Evolutionary conservation across 108 stramenopile genomes (phyloP).

Genomic region (Cylindrotheca closterium): DNA sequence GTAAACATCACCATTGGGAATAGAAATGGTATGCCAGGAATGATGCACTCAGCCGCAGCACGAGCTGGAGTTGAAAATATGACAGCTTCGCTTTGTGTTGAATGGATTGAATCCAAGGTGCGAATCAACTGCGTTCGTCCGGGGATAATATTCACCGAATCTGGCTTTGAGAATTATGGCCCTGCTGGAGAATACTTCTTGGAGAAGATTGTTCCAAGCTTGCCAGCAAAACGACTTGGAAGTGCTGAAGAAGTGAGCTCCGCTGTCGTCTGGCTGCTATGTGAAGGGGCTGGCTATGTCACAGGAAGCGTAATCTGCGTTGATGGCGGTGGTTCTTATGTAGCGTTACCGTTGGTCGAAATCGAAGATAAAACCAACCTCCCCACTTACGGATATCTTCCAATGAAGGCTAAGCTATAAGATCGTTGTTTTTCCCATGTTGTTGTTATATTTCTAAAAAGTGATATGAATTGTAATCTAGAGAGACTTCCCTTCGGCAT

Average conservation of each 20-base stretch:
- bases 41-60: conserved; percentile 83
- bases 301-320: conserved; percentile 66
- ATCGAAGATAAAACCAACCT: conserved; percentile 68
- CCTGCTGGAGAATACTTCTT: conserved; percentile 64
- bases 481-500: conserved; percentile 1
- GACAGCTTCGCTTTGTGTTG: conserved; percentile 76
- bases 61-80: conserved; percentile 87
- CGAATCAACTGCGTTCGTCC: conserved; percentile 88
- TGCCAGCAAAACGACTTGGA: conserved; percentile 69
- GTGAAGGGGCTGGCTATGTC: conserved; percentile 74
- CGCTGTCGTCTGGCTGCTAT: conserved; percentile 67
- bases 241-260: conserved; percentile 70
- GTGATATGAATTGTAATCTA: not conserved
- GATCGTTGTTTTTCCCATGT: too few relatives aligned
- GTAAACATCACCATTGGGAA: conserved; percentile 88
- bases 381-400: conserved; percentile 64
- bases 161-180: conserved; percentile 83
- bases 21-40: conserved; percentile 83
- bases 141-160: conserved; percentile 81
- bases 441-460: too few relatives aligned
- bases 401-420: conserved; percentile 61
- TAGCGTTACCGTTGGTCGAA: conserved; percentile 66
- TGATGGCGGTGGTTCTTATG: conserved; percentile 71
- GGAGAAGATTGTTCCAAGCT: conserved; percentile 54
- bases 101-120: conserved; percentile 84